phyloP scores from a whole-genome alignment of 345 rosid genomes.

The Atalantia buxifolia region DNA sequence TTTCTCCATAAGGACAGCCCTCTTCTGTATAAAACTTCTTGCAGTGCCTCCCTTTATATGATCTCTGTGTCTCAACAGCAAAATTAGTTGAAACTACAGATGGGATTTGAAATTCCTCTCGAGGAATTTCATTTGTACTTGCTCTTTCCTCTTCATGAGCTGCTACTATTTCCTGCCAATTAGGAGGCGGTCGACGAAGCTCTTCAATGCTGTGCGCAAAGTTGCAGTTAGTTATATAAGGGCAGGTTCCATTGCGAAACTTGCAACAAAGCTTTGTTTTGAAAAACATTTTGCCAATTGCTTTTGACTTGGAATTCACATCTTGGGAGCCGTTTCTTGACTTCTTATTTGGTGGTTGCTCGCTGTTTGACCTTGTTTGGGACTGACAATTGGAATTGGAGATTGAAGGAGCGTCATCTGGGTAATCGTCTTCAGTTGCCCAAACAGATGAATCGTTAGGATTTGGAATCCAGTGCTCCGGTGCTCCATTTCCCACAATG shows the following conservation, averaged over 20 bases:
- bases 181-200: conserved; percentile 75
- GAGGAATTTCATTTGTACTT: background rate
- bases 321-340: conserved; percentile 47
- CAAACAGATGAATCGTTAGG: conserved; percentile 55
- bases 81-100: conserved; percentile 44
- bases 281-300: conserved; percentile 77
- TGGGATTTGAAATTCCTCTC: conserved; percentile 93
- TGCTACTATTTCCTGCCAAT: conserved; percentile 78
- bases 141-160: conserved; percentile 62
- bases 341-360: conserved; percentile 60
- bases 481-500: conserved; percentile 38
- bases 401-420: conserved; percentile 35
- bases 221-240: conserved; percentile 63
- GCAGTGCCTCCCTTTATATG: conserved; percentile 87
- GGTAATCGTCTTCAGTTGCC: conserved; percentile 95
- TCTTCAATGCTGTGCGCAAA: conserved; percentile 90
- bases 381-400: conserved; percentile 40
- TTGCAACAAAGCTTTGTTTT: conserved; percentile 88
- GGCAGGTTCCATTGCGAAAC: conserved; percentile 74
- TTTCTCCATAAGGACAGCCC: conserved; percentile 96
- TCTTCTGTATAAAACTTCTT: conserved; percentile 95
- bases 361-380: conserved; percentile 44
- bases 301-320: conserved; percentile 42
- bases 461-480: conserved; percentile 66
- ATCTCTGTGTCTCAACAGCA: conserved; percentile 55